Percentiles rank a stretch among this genome's conserved stretches.
These are phyloP conservation scores for Avena sativa DNA, from an alignment of 176 grass and related monocot species.

Conservation along the genomic window DNA sequence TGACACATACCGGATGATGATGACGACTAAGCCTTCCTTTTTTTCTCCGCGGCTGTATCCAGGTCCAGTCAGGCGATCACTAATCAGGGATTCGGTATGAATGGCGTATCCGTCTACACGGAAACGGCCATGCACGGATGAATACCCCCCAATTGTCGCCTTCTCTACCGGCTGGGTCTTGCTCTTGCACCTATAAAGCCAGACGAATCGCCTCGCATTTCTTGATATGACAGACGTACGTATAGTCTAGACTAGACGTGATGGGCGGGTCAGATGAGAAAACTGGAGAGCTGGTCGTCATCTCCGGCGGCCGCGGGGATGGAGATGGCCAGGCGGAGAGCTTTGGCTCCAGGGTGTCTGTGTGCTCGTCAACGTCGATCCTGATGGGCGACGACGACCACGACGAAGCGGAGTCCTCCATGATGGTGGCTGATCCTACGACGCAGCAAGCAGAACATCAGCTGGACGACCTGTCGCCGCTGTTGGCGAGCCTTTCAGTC, in stretches of 20 bases:
- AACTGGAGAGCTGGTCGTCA: too few species aligned
- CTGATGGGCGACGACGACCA: constrained; percentile 36
- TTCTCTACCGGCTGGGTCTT: too few species aligned
- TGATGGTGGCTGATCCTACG: constrained; percentile 18
- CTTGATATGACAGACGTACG: too few species aligned
- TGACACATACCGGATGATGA: neutral
- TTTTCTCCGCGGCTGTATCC: neutral
- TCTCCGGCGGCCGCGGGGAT: too few species aligned
- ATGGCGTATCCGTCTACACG: neutral
- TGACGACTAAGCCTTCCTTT: neutral
- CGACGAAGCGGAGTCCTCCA: neutral
- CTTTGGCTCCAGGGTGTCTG: too few species aligned
- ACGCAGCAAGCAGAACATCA: neutral
- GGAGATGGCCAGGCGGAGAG: too few species aligned
- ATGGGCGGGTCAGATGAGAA: too few species aligned
- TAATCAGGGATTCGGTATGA: neutral
- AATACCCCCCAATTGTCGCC: too few species aligned
- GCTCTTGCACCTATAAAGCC: too few species aligned
- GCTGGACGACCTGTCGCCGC: neutral
- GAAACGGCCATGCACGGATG: neutral
- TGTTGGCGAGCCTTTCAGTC: neutral
- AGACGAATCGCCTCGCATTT: too few species aligned
- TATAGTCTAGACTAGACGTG: too few species aligned
- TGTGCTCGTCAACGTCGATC: constrained; percentile 8
- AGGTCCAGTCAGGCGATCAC: neutral